A percentile compares a stretch with the other conserved stretches of the same genome.
Evolutionary conservation across 805 yeast species (phyloP).

Genomic region (Barnettozyma pratensis): DNA sequence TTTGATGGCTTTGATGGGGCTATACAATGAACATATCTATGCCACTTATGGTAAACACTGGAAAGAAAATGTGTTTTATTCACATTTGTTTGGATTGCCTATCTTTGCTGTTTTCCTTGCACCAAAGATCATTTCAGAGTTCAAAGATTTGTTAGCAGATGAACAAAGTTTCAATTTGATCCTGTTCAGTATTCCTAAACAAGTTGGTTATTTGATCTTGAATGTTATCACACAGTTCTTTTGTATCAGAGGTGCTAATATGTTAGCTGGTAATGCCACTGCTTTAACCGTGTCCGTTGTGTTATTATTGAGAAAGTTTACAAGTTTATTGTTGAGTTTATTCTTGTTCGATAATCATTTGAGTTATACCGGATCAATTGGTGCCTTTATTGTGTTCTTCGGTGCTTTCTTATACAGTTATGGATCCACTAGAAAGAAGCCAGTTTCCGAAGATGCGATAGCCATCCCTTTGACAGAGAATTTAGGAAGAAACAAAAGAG

Average conservation of each 20-base stretch:
- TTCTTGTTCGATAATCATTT: slow-evolving; percentile 43
- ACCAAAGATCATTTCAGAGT: slow-evolving; percentile 28
- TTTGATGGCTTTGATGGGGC: slow-evolving; percentile 49
- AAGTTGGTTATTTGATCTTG: slow-evolving; percentile 28
- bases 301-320: slow-evolving; percentile 53
- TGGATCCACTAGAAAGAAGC: slow-evolving; percentile 13
- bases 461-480: background rate
- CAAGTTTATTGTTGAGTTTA: slow-evolving; percentile 52
- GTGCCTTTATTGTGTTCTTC: slow-evolving; percentile 45
- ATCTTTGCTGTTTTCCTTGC: slow-evolving; percentile 36
- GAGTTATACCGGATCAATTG: slow-evolving; percentile 33
- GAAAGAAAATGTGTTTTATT: slow-evolving; percentile 60
- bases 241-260: slow-evolving; percentile 65
- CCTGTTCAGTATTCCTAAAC: slow-evolving; percentile 21
- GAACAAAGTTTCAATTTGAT: slow-evolving; percentile 15
- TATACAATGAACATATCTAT: slow-evolving; percentile 47
- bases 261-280: slow-evolving; percentile 47
- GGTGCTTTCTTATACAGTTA: slow-evolving; percentile 48
- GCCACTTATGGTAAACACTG: slow-evolving; percentile 49
- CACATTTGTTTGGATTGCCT: slow-evolving; percentile 53
- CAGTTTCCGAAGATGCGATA: background rate
- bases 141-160: slow-evolving; percentile 15
- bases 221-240: slow-evolving; percentile 51
- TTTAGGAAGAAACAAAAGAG: background rate
- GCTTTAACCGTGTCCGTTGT: slow-evolving; percentile 61